These are phyloP conservation scores for Ogataea angusta DNA, from an alignment of 805 yeast species.

Conservation along the genomic window DNA sequence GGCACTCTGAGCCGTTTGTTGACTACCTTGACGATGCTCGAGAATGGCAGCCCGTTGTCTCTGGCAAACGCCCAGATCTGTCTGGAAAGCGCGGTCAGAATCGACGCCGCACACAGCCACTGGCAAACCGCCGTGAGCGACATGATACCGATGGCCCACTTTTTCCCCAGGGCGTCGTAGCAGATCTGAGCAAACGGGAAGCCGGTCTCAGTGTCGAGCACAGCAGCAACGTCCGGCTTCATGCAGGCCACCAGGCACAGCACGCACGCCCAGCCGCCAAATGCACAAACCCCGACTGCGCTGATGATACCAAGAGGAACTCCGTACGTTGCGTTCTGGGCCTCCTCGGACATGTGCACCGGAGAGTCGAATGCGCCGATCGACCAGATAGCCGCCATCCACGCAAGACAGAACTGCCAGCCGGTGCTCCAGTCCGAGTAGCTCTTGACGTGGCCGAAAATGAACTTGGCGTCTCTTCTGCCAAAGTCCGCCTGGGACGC, in stretches of 20 bases:
- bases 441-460: conserved; percentile 52
- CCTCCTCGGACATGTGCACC: conserved; percentile 72
- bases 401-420: conserved; percentile 45
- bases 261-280: conserved; percentile 54
- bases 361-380: conserved; percentile 72
- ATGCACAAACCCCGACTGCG: conserved; percentile 54
- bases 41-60: conserved; percentile 70
- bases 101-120: conserved; percentile 62
- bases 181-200: conserved; percentile 65
- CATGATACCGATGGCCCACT: conserved; percentile 65
- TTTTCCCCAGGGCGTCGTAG: conserved; percentile 57
- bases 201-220: conserved; percentile 46
- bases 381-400: conserved; percentile 71
- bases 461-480: conserved; percentile 39
- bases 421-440: conserved; percentile 56
- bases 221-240: conserved; percentile 39
- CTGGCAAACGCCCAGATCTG: conserved; percentile 76
- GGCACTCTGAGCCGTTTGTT: conserved; percentile 59
- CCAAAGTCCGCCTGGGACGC: conserved; percentile 1
- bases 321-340: conserved; percentile 55
- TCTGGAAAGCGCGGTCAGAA: conserved; percentile 61
- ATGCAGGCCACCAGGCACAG: conserved; percentile 54
- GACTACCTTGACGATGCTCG: conserved; percentile 53
- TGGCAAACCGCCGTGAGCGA: conserved; percentile 55
- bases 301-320: conserved; percentile 65